These are phyloP conservation scores for Sclerotinia nivalis DNA, from an alignment of 2,329 filamentous ascomycete species.

Conservation along the genomic window DNA sequence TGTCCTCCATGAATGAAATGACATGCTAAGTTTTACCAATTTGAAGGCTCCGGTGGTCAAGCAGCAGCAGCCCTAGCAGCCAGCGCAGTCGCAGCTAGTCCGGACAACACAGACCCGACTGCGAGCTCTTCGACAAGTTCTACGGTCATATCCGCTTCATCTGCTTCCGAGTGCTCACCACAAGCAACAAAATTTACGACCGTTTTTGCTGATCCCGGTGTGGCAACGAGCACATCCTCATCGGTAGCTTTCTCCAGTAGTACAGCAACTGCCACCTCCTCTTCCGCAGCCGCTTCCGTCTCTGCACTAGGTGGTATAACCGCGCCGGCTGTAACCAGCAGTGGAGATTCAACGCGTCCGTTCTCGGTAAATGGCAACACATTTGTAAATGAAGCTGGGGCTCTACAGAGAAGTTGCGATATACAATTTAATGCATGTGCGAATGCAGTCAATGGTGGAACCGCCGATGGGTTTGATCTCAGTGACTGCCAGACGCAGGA, in stretches of 20 bases:
- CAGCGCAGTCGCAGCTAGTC: slow-evolving; percentile 27
- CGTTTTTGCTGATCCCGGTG: neutral
- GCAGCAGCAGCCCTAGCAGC: slow-evolving; percentile 28
- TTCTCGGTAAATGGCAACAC: slow-evolving; percentile 58
- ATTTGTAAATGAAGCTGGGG: slow-evolving; percentile 57
- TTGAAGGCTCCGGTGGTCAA: slow-evolving; percentile 22
- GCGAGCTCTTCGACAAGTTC: slow-evolving; percentile 18
- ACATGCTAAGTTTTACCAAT: neutral
- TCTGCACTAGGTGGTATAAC: slow-evolving; percentile 48
- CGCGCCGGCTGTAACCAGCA: slow-evolving; percentile 52
- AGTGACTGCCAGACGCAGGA: slow-evolving; percentile 34
- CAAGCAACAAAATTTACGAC: neutral
- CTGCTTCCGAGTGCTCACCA: neutral
- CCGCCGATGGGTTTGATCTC: slow-evolving; percentile 28
- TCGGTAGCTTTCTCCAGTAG: neutral
- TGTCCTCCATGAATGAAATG: neutral
- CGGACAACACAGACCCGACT: slow-evolving; percentile 13
- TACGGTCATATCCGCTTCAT: slow-evolving; percentile 17
- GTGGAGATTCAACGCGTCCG: slow-evolving; percentile 52
- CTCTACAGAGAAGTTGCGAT: slow-evolving; percentile 60
- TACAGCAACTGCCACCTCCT: neutral
- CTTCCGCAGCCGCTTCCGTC: neutral
- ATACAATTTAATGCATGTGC: slow-evolving; percentile 64
- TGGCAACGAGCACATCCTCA: neutral
- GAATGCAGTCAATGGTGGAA: slow-evolving; percentile 55